Conservation (phyloP, 2,329 filamentous ascomycete genomes). For the Clonostachys sp. region DNA sequence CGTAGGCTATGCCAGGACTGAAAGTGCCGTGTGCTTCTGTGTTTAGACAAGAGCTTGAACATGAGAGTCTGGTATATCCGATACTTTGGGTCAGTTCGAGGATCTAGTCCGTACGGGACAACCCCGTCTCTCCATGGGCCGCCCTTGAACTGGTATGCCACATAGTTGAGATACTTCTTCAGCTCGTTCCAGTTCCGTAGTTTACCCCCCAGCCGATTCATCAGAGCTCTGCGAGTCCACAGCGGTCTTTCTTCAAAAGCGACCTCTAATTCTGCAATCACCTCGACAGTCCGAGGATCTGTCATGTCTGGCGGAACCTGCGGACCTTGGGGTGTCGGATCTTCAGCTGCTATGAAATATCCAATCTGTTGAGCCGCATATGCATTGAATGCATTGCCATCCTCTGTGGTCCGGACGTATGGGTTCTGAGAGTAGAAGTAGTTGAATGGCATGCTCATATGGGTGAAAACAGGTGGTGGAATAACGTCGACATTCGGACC, state of each 20-base stretch:
- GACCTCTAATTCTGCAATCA: constrained; percentile 58
- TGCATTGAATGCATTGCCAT: constrained; percentile 52
- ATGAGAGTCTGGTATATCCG: constrained; percentile 85
- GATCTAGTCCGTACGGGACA: constrained; percentile 81
- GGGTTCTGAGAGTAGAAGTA: constrained; percentile 85
- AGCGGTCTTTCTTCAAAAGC: constrained; percentile 73
- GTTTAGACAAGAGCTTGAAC: constrained; percentile 60
- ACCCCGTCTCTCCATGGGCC: constrained; percentile 90
- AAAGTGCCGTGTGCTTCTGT: not conserved
- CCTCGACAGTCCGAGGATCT: constrained; percentile 55
- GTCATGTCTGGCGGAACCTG: constrained; percentile 52
- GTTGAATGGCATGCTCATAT: constrained; percentile 69
- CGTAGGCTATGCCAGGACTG: not conserved
- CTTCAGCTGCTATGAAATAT: constrained; percentile 56
- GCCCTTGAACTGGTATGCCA: constrained; percentile 87
- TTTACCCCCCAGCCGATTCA: constrained; percentile 61
- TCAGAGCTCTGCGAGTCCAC: constrained; percentile 78
- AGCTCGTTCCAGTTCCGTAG: constrained; percentile 53
- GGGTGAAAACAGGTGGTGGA: constrained; percentile 74
- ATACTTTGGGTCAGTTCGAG: constrained; percentile 69
- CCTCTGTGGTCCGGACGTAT: constrained; percentile 60
- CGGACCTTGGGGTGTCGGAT: constrained; percentile 59
- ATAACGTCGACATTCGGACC: constrained; percentile 64
- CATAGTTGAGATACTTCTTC: constrained; percentile 74
- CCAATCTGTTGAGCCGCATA: constrained; percentile 54